Evolutionary conservation across 2,329 filamentous ascomycete species (phyloP).

Genomic region (Tolypocladium inflatum): DNA sequence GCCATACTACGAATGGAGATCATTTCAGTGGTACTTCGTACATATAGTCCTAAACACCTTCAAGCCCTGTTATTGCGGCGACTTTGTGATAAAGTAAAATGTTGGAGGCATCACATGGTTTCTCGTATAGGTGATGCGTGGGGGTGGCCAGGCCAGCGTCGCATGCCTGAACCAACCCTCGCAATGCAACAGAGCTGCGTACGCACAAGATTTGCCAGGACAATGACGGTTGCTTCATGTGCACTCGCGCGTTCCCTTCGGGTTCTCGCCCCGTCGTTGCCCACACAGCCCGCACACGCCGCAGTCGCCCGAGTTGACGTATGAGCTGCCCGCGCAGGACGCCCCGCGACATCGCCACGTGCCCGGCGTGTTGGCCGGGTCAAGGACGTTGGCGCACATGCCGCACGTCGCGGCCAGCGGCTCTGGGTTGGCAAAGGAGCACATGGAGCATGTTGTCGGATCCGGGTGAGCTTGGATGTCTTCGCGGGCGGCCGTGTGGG

Average conservation of each 20-base stretch:
- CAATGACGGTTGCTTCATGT: not conserved
- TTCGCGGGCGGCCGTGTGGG: not conserved
- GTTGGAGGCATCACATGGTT: not conserved
- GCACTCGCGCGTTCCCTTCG: not conserved
- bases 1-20: too few relatives aligned
- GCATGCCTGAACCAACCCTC: not conserved
- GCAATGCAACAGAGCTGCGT: not conserved
- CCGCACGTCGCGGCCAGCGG: conserved; percentile 46
- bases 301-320: conserved; percentile 60
- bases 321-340: conserved; percentile 45
- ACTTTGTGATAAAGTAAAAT: not conserved
- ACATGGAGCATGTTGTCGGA: conserved; percentile 43
- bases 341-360: conserved; percentile 56
- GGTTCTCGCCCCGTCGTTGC: conserved; percentile 17
- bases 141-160: not conserved
- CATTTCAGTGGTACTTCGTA: too few relatives aligned
- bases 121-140: not conserved
- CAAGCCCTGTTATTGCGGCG: not conserved
- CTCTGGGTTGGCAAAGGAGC: conserved; percentile 54
- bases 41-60: not conserved
- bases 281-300: conserved; percentile 65
- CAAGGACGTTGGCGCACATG: conserved; percentile 63
- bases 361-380: conserved; percentile 37
- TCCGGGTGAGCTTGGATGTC: not conserved
- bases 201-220: not conserved